Evolutionary conservation across 2,329 filamentous ascomycete genomes (phyloP), one percentile per base, ranked within the genome.

Genomic region (Colletotrichum nymphaeae): DNA sequence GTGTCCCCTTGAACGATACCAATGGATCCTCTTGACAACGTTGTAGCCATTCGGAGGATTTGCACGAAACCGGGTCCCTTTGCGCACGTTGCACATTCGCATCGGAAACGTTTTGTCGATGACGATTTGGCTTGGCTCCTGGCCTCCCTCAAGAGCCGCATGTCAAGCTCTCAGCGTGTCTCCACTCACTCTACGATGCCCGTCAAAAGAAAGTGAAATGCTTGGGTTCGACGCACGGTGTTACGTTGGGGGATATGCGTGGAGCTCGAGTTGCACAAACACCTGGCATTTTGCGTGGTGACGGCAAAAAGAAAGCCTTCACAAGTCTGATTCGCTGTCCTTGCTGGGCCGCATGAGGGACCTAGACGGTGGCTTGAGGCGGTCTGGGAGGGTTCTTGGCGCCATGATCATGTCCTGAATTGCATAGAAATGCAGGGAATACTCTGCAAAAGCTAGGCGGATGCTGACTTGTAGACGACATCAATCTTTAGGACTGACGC

Each of bases 61-160:
- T 19, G 24, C n/a, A 30, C 26, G 24, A 26, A 22, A 42, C 24
- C 26, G 42, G n/a, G 32, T 24, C 42, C 67, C 62, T 67, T 49
- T 63, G 32, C 22, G 28, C n/a, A 57, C 67, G 60, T 56, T 58
- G 32, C 22, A 42, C n/a, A 57, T 32, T 53, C n/a, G 59, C 37
- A 72, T 14, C 22, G 28, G 55, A 19, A 49, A 56, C 53, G 22
- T 28, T 7, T 22, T 22, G 60, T 46, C 12, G 55, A 58, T 69
- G 55, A 59, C 42, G 35, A 35, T 14, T 53, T 28, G 42, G 53
- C 53, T 60, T 69, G 32, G 24, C 32, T 42, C n/a, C 35, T 37
- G 46, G 42, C 32, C 52, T 46, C 22, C 46, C 14, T 16, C 22
- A 24, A 59, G 65, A 69, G 70, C 70, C 58, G 66, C 70, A 64